phyloP scores from a whole-genome alignment of 805 yeast genomes.

The Teunomyces cretensis region DNA sequence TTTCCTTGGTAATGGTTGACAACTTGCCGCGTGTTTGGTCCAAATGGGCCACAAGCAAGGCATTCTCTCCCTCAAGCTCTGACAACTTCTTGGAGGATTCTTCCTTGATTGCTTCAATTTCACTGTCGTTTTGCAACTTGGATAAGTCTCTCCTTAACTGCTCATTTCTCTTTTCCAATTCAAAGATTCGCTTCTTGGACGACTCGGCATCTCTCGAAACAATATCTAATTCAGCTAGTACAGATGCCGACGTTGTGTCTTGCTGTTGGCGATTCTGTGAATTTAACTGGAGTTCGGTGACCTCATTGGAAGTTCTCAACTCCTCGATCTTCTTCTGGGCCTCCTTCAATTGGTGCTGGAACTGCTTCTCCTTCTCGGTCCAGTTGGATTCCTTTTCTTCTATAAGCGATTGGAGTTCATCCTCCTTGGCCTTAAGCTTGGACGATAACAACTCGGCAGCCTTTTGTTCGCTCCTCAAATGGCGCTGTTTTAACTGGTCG shows the following conservation, averaged over 20 bases:
- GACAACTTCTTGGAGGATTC: slow-evolving; percentile 45
- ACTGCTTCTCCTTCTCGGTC: slow-evolving; percentile 55
- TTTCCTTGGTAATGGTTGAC: slow-evolving; percentile 19
- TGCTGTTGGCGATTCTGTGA: slow-evolving; percentile 44
- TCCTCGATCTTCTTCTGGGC: slow-evolving; percentile 61
- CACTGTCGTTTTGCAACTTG: slow-evolving; percentile 47
- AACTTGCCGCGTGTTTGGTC: slow-evolving; percentile 46
- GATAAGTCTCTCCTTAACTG: slow-evolving; percentile 67
- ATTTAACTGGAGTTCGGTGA: slow-evolving; percentile 57
- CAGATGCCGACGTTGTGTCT: slow-evolving; percentile 27
- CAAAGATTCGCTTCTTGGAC: slow-evolving; percentile 63
- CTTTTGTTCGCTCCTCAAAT: slow-evolving; percentile 60
- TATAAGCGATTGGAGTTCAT: slow-evolving; percentile 63
- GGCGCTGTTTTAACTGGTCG: slow-evolving; percentile 65
- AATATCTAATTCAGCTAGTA: slow-evolving; percentile 57
- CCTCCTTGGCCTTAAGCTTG: slow-evolving; percentile 67
- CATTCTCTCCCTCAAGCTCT: slow-evolving; percentile 70
- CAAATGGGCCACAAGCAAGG: slow-evolving; percentile 55
- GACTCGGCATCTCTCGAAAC: slow-evolving; percentile 74
- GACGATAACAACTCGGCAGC: slow-evolving; percentile 54
- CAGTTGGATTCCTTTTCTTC: slow-evolving; percentile 76
- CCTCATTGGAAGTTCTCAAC: slow-evolving; percentile 61
- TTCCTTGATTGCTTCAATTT: slow-evolving; percentile 40
- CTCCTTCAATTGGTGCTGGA: slow-evolving; percentile 49
- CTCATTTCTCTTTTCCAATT: slow-evolving; percentile 76